Evolutionary conservation across 768 basidiomycete species (phyloP), one percentile per base, ranked within the genome.

Genomic region (Lactarius trivialis): DNA sequence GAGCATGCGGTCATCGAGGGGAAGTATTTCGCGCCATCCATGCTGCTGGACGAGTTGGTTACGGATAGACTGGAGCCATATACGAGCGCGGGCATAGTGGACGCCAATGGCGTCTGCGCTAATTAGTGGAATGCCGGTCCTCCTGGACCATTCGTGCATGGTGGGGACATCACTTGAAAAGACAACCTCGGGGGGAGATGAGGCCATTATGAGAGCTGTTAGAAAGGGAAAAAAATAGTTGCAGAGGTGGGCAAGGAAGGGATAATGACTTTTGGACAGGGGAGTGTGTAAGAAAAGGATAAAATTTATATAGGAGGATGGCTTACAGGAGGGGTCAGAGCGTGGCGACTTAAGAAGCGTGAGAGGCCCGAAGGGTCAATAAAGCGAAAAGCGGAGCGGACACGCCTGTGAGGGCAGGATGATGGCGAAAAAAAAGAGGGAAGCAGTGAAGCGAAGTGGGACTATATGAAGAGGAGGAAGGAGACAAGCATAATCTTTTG

Each of bases 101-200:
- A 84, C 82, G 21, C 89, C 89, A 58, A 93, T 77, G 33, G 89
- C 88, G 67, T 91, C 90, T 55, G 88, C 90, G 57, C 86, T 90
- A 67, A 89, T 90, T 64, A 93, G 79, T 48, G 89, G 88, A 55
- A 93, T 90, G 71, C 83, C 79, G 0, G 90, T 91, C 61, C 89
- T 83, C 59, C 76, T 78, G 0, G 91, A 87, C 90, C 90, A 93
- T 62, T 80, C 85, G 74, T 91, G 88, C 85, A 93, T 89, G 72
- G 86, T 85, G 60, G 79, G 78, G 72, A 92, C 87, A 70, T 89
- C 85, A 73, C 84, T 85, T 66, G 87, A 89, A 72, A 91, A 92
- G 64, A 86, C 79, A 73, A 91, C 82, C 70, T 89, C 78, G 43
- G 80, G 82, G 48, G 73, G 70, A 36, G 72, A 67, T 55, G 69